Base-by-base conservation (phyloP, 345 rosid genomes). In the Draba incana region DNA sequence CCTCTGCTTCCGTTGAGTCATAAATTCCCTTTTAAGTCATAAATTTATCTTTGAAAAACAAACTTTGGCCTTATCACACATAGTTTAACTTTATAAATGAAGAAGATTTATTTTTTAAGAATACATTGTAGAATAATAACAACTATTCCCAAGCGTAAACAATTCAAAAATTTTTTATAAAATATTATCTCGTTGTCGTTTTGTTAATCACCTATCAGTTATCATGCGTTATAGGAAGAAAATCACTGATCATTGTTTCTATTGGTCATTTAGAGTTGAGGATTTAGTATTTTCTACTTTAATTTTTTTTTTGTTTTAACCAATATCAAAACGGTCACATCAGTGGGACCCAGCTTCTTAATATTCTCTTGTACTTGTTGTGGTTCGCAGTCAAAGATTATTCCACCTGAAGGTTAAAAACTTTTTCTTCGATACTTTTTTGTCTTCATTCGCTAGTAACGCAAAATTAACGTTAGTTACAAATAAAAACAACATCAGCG, bases 371-470 rank as follows among this genome's bases (percentile, higher is more conserved):
- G 30, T 42, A 42, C 50, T 51, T 13, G 41, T 31, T 13, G 50
- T 31, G 23, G 25, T 31, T 56, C 38, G 27, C 27, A 47, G 72
- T 68, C 64, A 24, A 8, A 68, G 39, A 43, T 42, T 28, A 28
- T 53, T 12, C 23, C 30, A 42, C 43, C 68, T 66, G 70, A 66
- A 25, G 43, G 70, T 28, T 66, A 66, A 57, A 53, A 41, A 46
- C 10, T 13, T 3, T 42, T 42, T 41, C 37, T 8, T 28, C 14
- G 59, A 3, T 49, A 37, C 8, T 25, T 23, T 54, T 54, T 43
- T 54, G 62, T 66, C 53, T 43, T 30, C 38, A 35, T 35, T 35
- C 1, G 20, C 20, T 8, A 35, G 39, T 35, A 35, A 35, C 39
- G 39, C 39, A 35, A 31, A 31, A 31, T 5, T 5, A 31, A 5